These are phyloP conservation scores for Glycyrrhiza uralensis DNA, from an alignment of 306 rosid species.

Conservation along the genomic window DNA sequence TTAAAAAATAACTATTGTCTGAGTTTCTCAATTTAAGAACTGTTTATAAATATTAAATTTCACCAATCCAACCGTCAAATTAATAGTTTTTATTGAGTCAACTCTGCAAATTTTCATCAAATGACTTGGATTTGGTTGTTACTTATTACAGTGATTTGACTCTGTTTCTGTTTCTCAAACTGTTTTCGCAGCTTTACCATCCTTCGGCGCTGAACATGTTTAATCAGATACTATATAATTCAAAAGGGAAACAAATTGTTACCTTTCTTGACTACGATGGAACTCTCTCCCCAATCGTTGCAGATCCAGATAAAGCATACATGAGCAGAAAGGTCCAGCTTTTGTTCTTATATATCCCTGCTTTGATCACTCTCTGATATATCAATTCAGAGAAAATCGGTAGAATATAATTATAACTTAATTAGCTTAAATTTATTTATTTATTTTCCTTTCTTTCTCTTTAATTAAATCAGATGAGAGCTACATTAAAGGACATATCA, in stretches of 20 bases:
- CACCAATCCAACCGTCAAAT: too few species aligned
- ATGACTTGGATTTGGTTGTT: too few species aligned
- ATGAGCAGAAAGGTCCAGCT: constrained; percentile 67
- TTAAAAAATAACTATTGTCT: too few species aligned
- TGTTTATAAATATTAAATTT: too few species aligned
- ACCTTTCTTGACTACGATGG: constrained; percentile 92
- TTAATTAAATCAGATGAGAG: constrained; percentile 70
- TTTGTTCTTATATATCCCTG: too few species aligned
- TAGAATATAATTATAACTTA: not conserved
- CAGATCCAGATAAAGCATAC: constrained; percentile 83
- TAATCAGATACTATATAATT: constrained; percentile 49
- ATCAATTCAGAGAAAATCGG: not conserved
- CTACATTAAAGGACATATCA: constrained; percentile 58
- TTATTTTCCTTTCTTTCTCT: not conserved
- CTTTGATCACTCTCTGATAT: not conserved
- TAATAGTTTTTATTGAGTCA: too few species aligned
- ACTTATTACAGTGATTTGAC: not conserved
- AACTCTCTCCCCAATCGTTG: constrained; percentile 94
- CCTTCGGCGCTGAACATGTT: constrained; percentile 80
- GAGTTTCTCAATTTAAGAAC: too few species aligned
- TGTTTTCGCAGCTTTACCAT: constrained; percentile 46
- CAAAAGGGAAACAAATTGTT: constrained; percentile 66
- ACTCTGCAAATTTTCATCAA: too few species aligned
- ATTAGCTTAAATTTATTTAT: not conserved
- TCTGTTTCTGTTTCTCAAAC: not conserved